phyloP scores from a whole-genome alignment of 176 grass and related monocot genomes.

The Triticum monococcum region DNA sequence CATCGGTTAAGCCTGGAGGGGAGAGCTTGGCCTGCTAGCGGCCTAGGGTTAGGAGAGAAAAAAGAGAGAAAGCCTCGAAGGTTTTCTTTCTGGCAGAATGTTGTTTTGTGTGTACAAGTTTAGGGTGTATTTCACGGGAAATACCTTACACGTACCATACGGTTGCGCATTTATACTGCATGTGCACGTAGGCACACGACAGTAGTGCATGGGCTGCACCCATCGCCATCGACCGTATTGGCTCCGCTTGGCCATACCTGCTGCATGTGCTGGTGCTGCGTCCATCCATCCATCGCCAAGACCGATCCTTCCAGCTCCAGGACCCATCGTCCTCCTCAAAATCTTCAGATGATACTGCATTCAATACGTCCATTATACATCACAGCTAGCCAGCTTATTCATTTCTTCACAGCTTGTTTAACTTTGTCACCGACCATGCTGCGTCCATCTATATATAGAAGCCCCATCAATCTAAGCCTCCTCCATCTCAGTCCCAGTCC shows the following conservation, averaged over 20 bases:
- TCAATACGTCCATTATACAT: not conserved
- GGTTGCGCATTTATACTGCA: not conserved
- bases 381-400: not conserved
- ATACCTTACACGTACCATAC: no score
- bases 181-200: not conserved
- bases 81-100: no score
- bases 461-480: not conserved
- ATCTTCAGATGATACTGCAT: constrained; percentile 34
- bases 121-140: no score
- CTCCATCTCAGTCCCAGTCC: not conserved
- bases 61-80: no score
- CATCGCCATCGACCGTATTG: not conserved
- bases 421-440: constrained; percentile 19
- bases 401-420: constrained; percentile 10
- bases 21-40: no score
- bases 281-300: not conserved
- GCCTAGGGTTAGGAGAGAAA: no score
- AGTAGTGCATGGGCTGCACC: constrained; percentile 2
- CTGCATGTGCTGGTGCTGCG: constrained; percentile 20
- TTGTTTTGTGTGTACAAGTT: no score
- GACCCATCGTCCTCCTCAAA: not conserved
- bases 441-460: constrained; percentile 5
- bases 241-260: not conserved
- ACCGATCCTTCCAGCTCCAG: no score
- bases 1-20: no score